A percentile compares a stretch with the other conserved stretches of the same genome.
phyloP scores from a whole-genome alignment of 2,329 filamentous ascomycete genomes.

The Diaporthe eres region DNA sequence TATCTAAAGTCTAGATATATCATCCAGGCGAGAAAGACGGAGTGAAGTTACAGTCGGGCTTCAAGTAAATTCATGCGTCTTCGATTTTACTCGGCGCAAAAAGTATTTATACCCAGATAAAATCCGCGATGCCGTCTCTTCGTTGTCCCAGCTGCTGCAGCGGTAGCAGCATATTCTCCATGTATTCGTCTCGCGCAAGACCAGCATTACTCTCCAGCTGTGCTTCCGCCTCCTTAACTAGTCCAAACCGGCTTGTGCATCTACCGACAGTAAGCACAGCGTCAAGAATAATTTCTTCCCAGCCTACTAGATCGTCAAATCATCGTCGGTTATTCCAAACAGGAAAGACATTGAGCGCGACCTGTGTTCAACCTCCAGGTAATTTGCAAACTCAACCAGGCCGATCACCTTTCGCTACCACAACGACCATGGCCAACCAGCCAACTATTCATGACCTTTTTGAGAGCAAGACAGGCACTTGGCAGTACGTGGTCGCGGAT shows the following conservation, averaged over 20 bases:
- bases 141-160: background rate
- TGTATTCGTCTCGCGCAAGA: background rate
- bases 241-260: background rate
- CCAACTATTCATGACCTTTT: slow-evolving; percentile 57
- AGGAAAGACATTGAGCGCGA: background rate
- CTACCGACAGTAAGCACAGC: background rate
- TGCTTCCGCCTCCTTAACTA: background rate
- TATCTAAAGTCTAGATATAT: background rate
- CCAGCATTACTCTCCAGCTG: background rate
- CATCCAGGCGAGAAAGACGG: background rate
- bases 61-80: no score
- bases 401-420: slow-evolving; percentile 2
- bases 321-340: background rate
- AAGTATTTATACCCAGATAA: slow-evolving; percentile 1
- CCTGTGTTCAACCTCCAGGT: background rate
- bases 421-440: slow-evolving; percentile 42
- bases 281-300: background rate
- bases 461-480: slow-evolving; percentile 62
- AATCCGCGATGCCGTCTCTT: background rate
- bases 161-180: background rate
- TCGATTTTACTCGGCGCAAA: background rate
- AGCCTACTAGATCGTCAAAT: background rate
- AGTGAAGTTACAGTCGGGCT: background rate
- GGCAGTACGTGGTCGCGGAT: slow-evolving; percentile 73
- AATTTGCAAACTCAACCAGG: background rate